Percentiles rank a stretch among this genome's conserved stretches.
Conservation (phyloP, 2,329 filamentous ascomycete genomes). For the Cylindrodendrum hubeiense region DNA sequence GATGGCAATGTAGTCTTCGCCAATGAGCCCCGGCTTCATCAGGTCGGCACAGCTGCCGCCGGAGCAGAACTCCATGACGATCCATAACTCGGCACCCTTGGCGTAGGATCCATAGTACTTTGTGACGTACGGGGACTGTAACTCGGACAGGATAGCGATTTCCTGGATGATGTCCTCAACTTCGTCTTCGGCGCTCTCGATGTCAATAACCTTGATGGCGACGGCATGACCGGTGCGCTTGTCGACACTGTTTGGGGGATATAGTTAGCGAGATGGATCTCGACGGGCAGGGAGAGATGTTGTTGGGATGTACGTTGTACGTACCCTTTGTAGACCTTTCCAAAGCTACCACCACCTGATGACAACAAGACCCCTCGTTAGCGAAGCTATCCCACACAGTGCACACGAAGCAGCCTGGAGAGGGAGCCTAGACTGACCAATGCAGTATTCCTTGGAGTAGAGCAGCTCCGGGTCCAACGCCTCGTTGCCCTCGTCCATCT, state of each 20-base stretch:
- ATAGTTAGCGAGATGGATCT: conserved; percentile 19
- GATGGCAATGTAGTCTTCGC: conserved; percentile 97
- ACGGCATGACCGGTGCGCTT: conserved; percentile 93
- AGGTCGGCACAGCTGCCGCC: conserved; percentile 96
- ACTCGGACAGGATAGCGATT: conserved; percentile 95
- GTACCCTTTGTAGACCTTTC: conserved; percentile 98
- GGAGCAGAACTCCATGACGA: conserved; percentile 99
- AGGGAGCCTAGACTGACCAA: conserved; percentile 67
- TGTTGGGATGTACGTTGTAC: conserved; percentile 16
- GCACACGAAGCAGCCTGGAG: conserved; percentile 9
- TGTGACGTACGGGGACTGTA: conserved; percentile 96
- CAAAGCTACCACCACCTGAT: conserved; percentile 94
- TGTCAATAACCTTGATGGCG: conserved; percentile 98
- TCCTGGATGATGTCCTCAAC: conserved; percentile 99
- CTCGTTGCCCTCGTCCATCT: conserved; percentile 62
- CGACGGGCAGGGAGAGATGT: background rate
- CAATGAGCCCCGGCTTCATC: conserved; percentile 91
- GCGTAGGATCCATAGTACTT: conserved; percentile 98
- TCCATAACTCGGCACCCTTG: conserved; percentile 97
- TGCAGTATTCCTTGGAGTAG: conserved; percentile 93
- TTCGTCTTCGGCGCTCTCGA: conserved; percentile 98
- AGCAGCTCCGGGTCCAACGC: conserved; percentile 85
- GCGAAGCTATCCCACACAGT: background rate
- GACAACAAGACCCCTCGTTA: conserved; percentile 38
- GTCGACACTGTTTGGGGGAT: conserved; percentile 76